A percentile compares a stretch with the other conserved stretches of the same genome.
Conservation (phyloP, 257 asterid genomes). For the Solanum boliviense region DNA sequence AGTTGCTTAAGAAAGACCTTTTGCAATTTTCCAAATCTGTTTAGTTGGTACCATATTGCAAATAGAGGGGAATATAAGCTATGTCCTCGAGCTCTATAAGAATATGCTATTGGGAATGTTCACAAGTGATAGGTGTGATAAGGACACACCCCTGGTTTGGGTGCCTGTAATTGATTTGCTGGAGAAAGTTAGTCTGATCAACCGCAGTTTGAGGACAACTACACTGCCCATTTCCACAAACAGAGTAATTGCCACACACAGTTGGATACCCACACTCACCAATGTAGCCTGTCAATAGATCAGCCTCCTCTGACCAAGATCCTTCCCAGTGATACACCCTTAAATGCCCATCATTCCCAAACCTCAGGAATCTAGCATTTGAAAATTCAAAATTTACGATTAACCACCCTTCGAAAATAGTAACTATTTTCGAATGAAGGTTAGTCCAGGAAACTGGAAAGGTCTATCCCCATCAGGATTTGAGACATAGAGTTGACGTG, state of each 20-base stretch:
- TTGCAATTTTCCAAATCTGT: background rate
- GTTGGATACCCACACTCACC: background rate
- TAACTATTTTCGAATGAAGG: too few species aligned
- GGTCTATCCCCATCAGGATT: too few species aligned
- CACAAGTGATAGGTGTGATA: background rate
- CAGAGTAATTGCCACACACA: slow-evolving; percentile 4
- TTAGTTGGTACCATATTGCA: background rate
- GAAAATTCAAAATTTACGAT: fast-evolving
- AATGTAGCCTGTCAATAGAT: background rate
- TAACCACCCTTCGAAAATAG: too few species aligned
- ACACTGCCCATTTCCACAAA: slow-evolving; percentile 4
- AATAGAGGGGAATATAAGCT: background rate
- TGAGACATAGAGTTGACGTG: background rate
- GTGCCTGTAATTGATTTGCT: background rate
- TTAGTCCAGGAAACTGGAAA: too few species aligned
- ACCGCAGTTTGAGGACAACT: background rate
- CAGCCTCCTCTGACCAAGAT: background rate
- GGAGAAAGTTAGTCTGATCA: background rate
- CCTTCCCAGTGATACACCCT: background rate
- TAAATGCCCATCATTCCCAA: slow-evolving; percentile 4
- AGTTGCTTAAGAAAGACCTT: too few species aligned
- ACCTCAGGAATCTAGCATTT: background rate
- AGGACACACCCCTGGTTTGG: slow-evolving; percentile 5
- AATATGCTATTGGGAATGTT: background rate
- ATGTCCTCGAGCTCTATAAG: slow-evolving; percentile 1